phyloP scores from a whole-genome alignment of 1,284 basidiomycete genomes.

The Austroboletus niveus region DNA sequence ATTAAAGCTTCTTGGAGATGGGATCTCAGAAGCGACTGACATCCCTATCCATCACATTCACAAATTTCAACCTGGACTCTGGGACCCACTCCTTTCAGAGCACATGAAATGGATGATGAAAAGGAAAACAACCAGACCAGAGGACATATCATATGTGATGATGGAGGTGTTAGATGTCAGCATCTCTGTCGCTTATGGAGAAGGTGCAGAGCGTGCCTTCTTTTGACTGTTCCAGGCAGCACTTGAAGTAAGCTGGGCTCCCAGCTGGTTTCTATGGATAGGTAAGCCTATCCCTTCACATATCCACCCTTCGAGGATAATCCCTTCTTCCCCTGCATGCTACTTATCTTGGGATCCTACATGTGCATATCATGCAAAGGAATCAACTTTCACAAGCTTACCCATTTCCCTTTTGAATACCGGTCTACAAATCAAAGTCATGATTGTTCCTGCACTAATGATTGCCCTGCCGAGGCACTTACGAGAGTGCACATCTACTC shows the following conservation, averaged over 20 bases:
- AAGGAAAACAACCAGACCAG: conserved; percentile 4
- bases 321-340: conserved; percentile 10
- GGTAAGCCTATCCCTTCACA: neutral
- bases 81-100: neutral
- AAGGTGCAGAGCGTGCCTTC: conserved; percentile 12
- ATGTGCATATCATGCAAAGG: neutral
- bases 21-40: neutral
- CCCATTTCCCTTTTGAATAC: neutral
- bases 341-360: neutral
- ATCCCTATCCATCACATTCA: neutral
- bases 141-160: conserved; percentile 12
- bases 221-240: conserved; percentile 10
- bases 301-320: conserved; percentile 2
- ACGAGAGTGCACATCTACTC: no score
- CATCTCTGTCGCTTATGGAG: conserved; percentile 12
- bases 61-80: neutral
- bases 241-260: neutral
- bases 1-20: neutral
- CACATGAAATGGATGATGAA: conserved; percentile 1
- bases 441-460: neutral
- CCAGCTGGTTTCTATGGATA: conserved; percentile 6
- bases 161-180: conserved; percentile 12
- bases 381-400: no score
- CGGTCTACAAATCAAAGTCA: neutral
- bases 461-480: neutral